Evolutionary conservation across 257 asterid genomes (phyloP).

Genomic region (Haberlea rhodopensis): DNA sequence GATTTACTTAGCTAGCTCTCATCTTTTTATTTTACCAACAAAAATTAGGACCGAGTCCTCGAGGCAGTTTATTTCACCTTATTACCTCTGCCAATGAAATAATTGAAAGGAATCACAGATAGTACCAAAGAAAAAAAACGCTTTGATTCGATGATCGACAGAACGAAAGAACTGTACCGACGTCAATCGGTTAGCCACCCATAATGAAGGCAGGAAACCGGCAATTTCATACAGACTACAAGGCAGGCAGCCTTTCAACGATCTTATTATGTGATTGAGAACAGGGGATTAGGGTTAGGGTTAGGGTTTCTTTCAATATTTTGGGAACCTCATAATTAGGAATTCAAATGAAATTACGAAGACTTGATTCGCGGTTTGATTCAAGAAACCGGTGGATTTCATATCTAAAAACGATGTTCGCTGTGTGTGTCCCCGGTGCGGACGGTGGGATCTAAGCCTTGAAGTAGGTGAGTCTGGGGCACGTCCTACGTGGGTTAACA

Average conservation of each 20-base stretch:
- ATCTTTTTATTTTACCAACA: too few relatives aligned
- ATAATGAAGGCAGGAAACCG: constrained; percentile 34
- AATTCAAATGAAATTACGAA: constrained; percentile 34
- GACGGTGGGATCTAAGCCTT: too few relatives aligned
- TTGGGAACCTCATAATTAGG: constrained; percentile 51
- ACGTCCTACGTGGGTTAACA: too few relatives aligned
- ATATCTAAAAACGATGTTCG: too few relatives aligned
- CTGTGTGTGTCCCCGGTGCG: too few relatives aligned
- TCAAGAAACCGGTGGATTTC: too few relatives aligned
- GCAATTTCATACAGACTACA: constrained; percentile 18
- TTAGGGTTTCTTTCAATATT: constrained; percentile 47
- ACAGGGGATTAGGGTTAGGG: constrained; percentile 64
- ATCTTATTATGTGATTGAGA: constrained; percentile 39
- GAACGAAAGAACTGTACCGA: constrained; percentile 28
- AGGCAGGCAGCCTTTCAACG: constrained; percentile 32
- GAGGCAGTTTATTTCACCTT: too few relatives aligned
- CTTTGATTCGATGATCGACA: constrained; percentile 25
- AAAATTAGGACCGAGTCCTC: too few relatives aligned
- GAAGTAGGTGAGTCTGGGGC: too few relatives aligned
- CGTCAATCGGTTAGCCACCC: constrained; percentile 56
- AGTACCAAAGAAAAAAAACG: constrained; percentile 25
- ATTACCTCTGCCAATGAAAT: too few relatives aligned
- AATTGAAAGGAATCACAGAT: constrained; percentile 26
- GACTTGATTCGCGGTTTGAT: constrained; percentile 33
- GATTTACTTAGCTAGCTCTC: constrained; percentile 10